These are phyloP conservation scores for Suhomyces sp. DNA, from an alignment of 805 yeast species.

Conservation along the genomic window DNA sequence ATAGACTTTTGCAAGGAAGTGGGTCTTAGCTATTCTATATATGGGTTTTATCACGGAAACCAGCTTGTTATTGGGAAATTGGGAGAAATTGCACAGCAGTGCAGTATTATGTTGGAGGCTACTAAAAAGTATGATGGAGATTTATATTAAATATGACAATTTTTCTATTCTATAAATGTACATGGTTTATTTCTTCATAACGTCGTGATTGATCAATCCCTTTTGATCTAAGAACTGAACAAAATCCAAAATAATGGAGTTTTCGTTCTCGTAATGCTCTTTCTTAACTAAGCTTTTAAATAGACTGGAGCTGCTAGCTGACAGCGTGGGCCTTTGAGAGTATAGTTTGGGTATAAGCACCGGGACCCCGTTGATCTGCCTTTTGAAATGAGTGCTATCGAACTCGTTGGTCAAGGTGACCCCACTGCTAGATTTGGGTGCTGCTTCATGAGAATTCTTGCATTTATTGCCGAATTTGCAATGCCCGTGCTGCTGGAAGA, in stretches of 20 bases:
- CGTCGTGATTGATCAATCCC: conserved; percentile 27
- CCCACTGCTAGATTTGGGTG: background rate
- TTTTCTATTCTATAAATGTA: too few species aligned
- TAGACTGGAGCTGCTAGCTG: conserved; percentile 20
- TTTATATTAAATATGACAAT: conserved; percentile 17
- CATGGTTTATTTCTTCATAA: conserved; percentile 5
- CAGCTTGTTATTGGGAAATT: conserved; percentile 64
- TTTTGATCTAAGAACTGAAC: conserved; percentile 32
- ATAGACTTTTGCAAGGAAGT: conserved; percentile 71
- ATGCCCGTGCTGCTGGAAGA: conserved; percentile 27
- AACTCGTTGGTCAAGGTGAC: background rate
- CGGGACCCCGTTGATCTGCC: conserved; percentile 27
- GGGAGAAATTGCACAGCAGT: conserved; percentile 77
- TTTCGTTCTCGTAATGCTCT: conserved; percentile 40
- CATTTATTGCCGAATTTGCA: conserved; percentile 42
- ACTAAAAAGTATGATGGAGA: conserved; percentile 60
- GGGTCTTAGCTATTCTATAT: conserved; percentile 77
- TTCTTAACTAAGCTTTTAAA: conserved; percentile 40
- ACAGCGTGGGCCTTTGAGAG: conserved; percentile 19
- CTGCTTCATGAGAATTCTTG: conserved; percentile 26
- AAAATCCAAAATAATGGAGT: conserved; percentile 37
- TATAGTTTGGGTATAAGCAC: conserved; percentile 27
- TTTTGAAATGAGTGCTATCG: conserved; percentile 16
- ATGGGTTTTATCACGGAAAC: conserved; percentile 81
- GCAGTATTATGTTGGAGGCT: conserved; percentile 71